Evolutionary conservation across 2,329 filamentous ascomycete genomes (phyloP).

Genomic region (Seiridium cupressi): DNA sequence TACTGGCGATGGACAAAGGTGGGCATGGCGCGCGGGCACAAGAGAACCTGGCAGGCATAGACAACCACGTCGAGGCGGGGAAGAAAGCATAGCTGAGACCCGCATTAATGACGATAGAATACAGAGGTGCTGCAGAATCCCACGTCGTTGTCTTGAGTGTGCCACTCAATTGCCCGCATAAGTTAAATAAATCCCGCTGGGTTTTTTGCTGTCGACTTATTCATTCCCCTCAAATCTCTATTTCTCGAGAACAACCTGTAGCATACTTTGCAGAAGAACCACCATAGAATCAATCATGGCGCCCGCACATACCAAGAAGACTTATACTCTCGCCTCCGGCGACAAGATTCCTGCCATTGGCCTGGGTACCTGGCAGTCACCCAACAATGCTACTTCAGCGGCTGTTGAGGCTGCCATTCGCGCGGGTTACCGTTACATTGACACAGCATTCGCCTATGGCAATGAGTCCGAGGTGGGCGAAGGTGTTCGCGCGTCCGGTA

Average conservation of each 20-base stretch:
- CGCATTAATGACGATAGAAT: slow-evolving; percentile 2
- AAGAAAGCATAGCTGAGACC: not conserved
- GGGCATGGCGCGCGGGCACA: too few relatives aligned
- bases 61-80: not conserved
- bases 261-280: too few relatives aligned
- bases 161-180: not conserved
- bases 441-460: slow-evolving; percentile 74
- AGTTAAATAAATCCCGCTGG: not conserved
- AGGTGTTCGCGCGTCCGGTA: slow-evolving; percentile 62
- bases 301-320: slow-evolving; percentile 35
- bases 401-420: slow-evolving; percentile 70
- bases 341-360: slow-evolving; percentile 76
- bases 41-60: not conserved
- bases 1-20: not conserved
- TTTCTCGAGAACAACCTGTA: not conserved
- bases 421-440: slow-evolving; percentile 72
- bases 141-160: not conserved
- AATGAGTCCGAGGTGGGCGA: slow-evolving; percentile 70
- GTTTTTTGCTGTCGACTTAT: too few relatives aligned
- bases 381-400: slow-evolving; percentile 62
- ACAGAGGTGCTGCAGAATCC: not conserved
- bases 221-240: not conserved
- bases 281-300: slow-evolving; percentile 5
- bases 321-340: slow-evolving; percentile 72
- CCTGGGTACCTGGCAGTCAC: slow-evolving; percentile 79